Evolutionary conservation across 495 filamentous ascomycete genomes (phyloP).

Genomic region (Aspergillus carlsbadensis): DNA sequence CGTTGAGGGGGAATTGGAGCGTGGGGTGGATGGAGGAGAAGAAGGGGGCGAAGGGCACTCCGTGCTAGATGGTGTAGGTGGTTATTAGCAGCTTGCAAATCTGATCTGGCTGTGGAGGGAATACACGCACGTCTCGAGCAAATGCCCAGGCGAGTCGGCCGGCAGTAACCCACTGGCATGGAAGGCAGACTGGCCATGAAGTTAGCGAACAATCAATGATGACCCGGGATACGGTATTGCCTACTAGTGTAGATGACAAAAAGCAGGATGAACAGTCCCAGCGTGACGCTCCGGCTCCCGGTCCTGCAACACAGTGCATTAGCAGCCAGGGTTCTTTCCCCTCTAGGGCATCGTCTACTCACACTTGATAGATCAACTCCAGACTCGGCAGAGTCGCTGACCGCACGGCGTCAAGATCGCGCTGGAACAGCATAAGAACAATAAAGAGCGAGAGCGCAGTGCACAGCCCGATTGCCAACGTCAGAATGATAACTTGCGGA

Average conservation of each 20-base stretch:
- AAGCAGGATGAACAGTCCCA: conserved; percentile 13
- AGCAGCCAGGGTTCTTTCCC: too few relatives aligned
- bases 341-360: not conserved
- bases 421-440: conserved; percentile 32
- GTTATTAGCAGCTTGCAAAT: not conserved
- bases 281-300: conserved; percentile 9
- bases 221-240: too few relatives aligned
- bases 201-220: too few relatives aligned
- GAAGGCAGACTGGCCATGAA: conserved; percentile 18
- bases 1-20: conserved; percentile 24
- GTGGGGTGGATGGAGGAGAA: conserved; percentile 22
- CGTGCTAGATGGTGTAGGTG: not conserved
- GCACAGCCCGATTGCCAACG: conserved; percentile 34
- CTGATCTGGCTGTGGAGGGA: not conserved
- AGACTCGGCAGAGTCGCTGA: conserved; percentile 23
- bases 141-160: conserved; percentile 43
- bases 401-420: conserved; percentile 26
- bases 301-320: not conserved
- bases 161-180: conserved; percentile 16
- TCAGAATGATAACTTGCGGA: conserved; percentile 34
- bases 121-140: conserved; percentile 28
- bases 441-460: conserved; percentile 35
- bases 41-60: conserved; percentile 16
- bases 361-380: conserved; percentile 28
- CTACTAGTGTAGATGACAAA: conserved; percentile 23